Evolutionary conservation across 257 asterid genomes (phyloP), one percentile per base, ranked within the genome.

Genomic region (Jacaranda mimosifolia): DNA sequence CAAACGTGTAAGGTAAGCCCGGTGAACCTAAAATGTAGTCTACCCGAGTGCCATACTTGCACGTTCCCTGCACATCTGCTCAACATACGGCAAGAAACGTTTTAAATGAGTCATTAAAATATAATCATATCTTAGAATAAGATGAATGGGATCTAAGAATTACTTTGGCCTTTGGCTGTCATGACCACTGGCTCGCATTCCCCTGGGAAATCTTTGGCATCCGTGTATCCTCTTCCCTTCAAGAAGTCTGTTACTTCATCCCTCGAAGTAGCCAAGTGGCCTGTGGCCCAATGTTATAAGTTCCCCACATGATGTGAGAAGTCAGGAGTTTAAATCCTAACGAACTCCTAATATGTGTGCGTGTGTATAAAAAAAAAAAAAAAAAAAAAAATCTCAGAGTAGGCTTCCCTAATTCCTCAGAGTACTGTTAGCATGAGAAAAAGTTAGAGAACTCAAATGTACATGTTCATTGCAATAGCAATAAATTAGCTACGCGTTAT

Each of bases 121-220:
- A 58, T 3, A 8, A 63, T 3, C 6, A 15, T 6, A 52, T 8
- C 39, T 9, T 15, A 51, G 26, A 67, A 14, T 3, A 56, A 45
- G 19, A 73, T 36, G 26, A 39, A 12, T 12, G 66, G 36, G 59
- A 17, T 53, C 11, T 17, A 5, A 49, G 43, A 60, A 77, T 55
- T 91, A 94, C 99, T 92, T 90, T 92, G 99, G 91, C 97, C 99
- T 87, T 91, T 90, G 86, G 98, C 94, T 15, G 91, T 91, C 89
- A 91, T 90, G 83, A 94, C 96, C 7, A 92, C 86, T 6, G 97
- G 91, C 75, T 94, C 98, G 49, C 87, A 91, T 77, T 94, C 97
- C 62, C 97, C 99, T 9, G 90, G 90, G 84, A 83, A 92, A 45
- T 84, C 80, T 79, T 94, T 94, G 21, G 98, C 92, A 79, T 94